Percentiles rank a stretch among this genome's conserved stretches.
Conservation (phyloP, 495 filamentous ascomycete species). For the Amniculicola lignicola region DNA sequence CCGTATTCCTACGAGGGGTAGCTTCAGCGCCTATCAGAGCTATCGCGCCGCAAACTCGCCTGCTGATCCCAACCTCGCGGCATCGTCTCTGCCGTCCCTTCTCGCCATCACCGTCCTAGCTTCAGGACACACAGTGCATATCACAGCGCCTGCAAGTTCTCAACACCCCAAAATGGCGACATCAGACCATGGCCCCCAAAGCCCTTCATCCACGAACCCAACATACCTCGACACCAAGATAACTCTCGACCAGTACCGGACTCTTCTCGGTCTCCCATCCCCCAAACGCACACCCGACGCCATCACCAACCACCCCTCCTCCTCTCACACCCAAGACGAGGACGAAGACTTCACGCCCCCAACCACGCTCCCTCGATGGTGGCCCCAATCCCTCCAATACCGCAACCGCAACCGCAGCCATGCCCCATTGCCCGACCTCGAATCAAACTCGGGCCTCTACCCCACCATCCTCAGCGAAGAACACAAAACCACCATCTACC, state of each 20-base stretch:
- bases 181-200: background rate
- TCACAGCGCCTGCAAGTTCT: background rate
- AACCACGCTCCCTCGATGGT: constrained; percentile 20
- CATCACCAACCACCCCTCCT: no score
- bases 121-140: background rate
- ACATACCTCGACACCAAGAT: constrained; percentile 24
- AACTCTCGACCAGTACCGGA: constrained; percentile 28
- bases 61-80: no score
- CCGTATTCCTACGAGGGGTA: no score
- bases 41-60: no score
- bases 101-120: background rate
- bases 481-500: background rate
- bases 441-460: constrained; percentile 29
- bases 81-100: no score
- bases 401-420: no score
- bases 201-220: background rate
- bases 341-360: constrained; percentile 4
- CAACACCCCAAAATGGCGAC: background rate
- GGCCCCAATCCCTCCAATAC: constrained; percentile 3
- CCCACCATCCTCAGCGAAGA: constrained; percentile 23
- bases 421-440: constrained; percentile 15
- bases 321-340: no score
- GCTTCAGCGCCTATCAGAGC: no score
- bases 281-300: no score
- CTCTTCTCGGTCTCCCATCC: constrained; percentile 24